Evolutionary conservation across 2,329 filamentous ascomycete species (phyloP).

Genomic region (Akanthomyces uredinophilus): DNA sequence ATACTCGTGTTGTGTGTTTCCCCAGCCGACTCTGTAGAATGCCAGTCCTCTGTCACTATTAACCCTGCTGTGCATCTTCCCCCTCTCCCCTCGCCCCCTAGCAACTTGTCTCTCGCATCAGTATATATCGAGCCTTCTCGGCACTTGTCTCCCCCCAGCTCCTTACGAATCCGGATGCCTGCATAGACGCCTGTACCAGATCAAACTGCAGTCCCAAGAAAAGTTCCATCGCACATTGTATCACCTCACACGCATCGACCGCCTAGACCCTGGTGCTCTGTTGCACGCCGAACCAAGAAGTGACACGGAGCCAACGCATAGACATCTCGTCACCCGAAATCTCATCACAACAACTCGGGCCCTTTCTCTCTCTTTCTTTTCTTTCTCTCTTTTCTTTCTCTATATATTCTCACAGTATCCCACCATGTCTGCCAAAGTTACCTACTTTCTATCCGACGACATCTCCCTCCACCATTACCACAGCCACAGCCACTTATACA

Average conservation of each 20-base stretch:
- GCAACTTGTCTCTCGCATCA: neutral
- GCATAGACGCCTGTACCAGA: neutral
- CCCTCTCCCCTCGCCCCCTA: neutral
- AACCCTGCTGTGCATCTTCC: neutral
- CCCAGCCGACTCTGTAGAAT: neutral
- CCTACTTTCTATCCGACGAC: neutral
- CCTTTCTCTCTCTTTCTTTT: neutral
- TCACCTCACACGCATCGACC: neutral
- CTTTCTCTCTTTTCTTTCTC: neutral
- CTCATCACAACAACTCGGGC: neutral
- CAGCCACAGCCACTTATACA: neutral
- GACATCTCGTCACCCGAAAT: neutral
- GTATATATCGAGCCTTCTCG: neutral
- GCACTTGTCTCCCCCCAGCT: neutral
- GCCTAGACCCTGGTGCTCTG: neutral
- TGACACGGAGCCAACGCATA: neutral
- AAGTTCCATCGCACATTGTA: conserved; percentile 1
- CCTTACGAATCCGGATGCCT: neutral
- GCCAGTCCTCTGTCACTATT: neutral
- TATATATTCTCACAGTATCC: neutral
- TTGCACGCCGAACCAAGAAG: neutral
- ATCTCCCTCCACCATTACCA: neutral
- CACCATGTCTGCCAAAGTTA: conserved; percentile 7
- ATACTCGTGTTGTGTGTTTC: neutral
- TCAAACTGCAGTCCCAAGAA: neutral